These are phyloP conservation scores for Byssochlamys sp. DNA, from an alignment of 2,329 filamentous ascomycete species.

Conservation along the genomic window DNA sequence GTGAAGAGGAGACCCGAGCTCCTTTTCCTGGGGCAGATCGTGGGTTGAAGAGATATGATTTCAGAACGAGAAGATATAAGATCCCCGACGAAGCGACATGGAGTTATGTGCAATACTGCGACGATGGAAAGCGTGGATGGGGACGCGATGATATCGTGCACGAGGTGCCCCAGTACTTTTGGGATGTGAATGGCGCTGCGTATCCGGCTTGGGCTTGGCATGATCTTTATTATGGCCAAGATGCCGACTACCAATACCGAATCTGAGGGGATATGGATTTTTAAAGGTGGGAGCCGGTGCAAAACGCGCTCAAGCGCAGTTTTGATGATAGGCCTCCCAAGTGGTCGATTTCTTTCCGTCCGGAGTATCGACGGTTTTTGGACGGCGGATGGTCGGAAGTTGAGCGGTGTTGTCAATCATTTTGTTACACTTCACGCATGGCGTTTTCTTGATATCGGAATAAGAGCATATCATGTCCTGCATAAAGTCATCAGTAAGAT, in stretches of 20 bases:
- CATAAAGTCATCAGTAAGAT: neutral
- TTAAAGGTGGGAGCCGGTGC: neutral
- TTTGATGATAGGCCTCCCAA: conserved; percentile 28
- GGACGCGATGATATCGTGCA: conserved; percentile 8
- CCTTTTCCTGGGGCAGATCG: conserved; percentile 14
- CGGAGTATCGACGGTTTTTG: conserved; percentile 10
- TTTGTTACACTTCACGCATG: conserved; percentile 30
- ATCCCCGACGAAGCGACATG: conserved; percentile 20
- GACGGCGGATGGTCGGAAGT: conserved; percentile 29
- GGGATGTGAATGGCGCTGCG: conserved; percentile 3
- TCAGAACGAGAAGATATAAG: conserved; percentile 21
- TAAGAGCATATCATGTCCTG: conserved; percentile 37
- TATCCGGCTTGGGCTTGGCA: conserved; percentile 1
- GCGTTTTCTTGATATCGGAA: conserved; percentile 28
- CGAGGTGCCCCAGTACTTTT: conserved; percentile 13
- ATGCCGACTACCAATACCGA: conserved; percentile 1
- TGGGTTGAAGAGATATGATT: conserved; percentile 20
- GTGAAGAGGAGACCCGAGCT: conserved; percentile 2
- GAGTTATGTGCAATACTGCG: conserved; percentile 22
- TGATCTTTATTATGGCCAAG: conserved; percentile 9
- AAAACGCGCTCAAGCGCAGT: conserved; percentile 15
- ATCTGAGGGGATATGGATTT: neutral
- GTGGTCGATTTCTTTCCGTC: conserved; percentile 10
- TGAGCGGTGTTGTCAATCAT: conserved; percentile 30
- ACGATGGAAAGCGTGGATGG: conserved; percentile 4